Evolutionary conservation across 2,329 filamentous ascomycete species (phyloP), one percentile per base, ranked within the genome.

Genomic region (Arthroderma sp.): DNA sequence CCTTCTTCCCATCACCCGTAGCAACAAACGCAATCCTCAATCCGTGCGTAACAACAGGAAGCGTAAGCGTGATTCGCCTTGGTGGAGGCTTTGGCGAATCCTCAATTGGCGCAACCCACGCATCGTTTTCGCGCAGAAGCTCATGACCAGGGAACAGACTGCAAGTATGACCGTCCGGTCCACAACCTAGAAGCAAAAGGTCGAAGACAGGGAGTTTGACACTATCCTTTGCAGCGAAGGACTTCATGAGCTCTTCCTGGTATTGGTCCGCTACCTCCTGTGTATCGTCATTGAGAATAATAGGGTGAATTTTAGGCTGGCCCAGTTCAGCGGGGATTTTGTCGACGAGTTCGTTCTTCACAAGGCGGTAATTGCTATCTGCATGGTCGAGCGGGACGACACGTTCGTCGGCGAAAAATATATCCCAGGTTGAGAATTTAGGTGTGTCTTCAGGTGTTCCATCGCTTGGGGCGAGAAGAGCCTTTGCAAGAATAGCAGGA

Each of bases 341-440:
- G 69, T 88, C 81, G 50, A 98, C 73, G 42, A 95, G 73, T 67
- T 95, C 87, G 40, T 78, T 71, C 71, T 94, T 91, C 54, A 96
- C 69, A 38, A 95, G 78, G 49, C 72, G 78, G 68, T 95, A 94
- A 70, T 96, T 98, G 70, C 87, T 94, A 70, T 98, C 89, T 53
- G 78, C 75, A 67, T 96, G 83, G 64, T 91, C 81, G 54, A 95
- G 80, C 22, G 91, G 84, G 43, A 96, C 91, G 55, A 85, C 85
- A 59, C 91, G 85, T 73, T 98, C 91, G 62, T 98, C 91, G 60
- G 89, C 89, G 66, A 95, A 96, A 74, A 96, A 98, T 60, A 98
- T 85, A 59, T 96, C 85, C 91, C 91, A 98, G 64, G 85, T 86
- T 61, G 74, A 71, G 66, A 93, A 94, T 56, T 83, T 72, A 53